A percentile compares a stretch with the other conserved stretches of the same genome.
Evolutionary conservation across 2,329 filamentous ascomycete genomes (phyloP).

Genomic region (Xylaria sp.): DNA sequence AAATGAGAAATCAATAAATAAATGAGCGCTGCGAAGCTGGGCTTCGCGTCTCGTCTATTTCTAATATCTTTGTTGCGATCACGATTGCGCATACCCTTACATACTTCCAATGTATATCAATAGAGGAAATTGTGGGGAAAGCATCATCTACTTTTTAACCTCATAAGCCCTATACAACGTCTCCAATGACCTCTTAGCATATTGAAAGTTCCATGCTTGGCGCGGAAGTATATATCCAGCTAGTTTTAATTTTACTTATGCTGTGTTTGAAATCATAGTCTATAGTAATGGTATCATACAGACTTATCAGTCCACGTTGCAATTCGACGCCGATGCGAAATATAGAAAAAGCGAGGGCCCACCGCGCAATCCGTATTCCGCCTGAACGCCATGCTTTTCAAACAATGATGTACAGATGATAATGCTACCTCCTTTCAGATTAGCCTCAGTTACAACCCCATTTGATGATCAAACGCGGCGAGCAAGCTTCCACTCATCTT

Average conservation of each 20-base stretch:
- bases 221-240: not conserved
- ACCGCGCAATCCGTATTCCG: not conserved
- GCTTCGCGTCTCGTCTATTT: slow-evolving; percentile 13
- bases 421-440: not conserved
- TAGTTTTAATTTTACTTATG: not conserved
- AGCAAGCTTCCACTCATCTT: not conserved
- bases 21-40: slow-evolving; percentile 24
- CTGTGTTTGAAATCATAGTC: not conserved
- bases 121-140: slow-evolving; percentile 4
- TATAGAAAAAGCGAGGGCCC: slow-evolving; percentile 18
- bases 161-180: not conserved
- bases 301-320: not conserved
- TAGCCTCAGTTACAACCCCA: not conserved
- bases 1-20: not conserved
- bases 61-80: not conserved
- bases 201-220: not conserved
- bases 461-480: not conserved
- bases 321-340: not conserved
- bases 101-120: slow-evolving; percentile 15
- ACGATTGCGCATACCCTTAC: too few species aligned
- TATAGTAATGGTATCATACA: not conserved
- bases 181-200: not conserved
- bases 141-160: not conserved
- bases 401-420: slow-evolving; percentile 14
- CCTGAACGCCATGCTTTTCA: slow-evolving; percentile 36